Evolutionary conservation across 192 early-diverging fungal species (phyloP), one percentile per base, ranked within the genome.

Genomic region (Coemansia asiatica): DNA sequence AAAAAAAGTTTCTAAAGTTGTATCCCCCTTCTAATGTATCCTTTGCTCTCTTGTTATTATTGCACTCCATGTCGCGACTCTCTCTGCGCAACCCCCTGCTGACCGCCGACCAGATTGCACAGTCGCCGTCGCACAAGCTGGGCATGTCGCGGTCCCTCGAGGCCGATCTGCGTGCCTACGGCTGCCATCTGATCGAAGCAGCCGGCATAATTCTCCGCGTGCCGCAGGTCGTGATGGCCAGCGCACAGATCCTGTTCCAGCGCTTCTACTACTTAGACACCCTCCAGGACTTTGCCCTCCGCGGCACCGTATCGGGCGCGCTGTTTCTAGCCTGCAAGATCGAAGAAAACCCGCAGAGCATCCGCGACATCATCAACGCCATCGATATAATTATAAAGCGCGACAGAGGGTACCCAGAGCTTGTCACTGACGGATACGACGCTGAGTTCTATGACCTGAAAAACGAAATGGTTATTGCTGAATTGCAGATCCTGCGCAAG

Each of bases 181-280:
- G 91, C 15, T 91, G 90, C 61, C 87, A 94, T 63, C 81, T 97
- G 44, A 92, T 98, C 44, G 87, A 94, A 56, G 84, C 87, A 25
- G 87, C 90, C 0, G 94, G 94, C 10, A 91, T 94, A 22, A 73
- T 97, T 0, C 75, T 82, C 15, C 48, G 67, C 71, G 94, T 95
- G 19, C 94, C 96, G 7, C 97, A 99, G 56, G 89, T 90, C 12
- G 90, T 93, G 1, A 92, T 95, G 85, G 95, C 95, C n/a, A 96
- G 94, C 38, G 94, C 95, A 2, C 95, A 98, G 72, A 90, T 95
- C 1, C 79, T 99, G 38, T 89, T 98, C 29, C 92, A 96, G 55
- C 90, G 96, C 0, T 97, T 97, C 87, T 99, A 89, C 75, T 93
- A 85, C 56, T 64, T 91, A 38, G 87, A 91, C 0, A 86, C 91